Evolutionary conservation across 2,329 filamentous ascomycete species (phyloP).

Genomic region (Capronia americana): DNA sequence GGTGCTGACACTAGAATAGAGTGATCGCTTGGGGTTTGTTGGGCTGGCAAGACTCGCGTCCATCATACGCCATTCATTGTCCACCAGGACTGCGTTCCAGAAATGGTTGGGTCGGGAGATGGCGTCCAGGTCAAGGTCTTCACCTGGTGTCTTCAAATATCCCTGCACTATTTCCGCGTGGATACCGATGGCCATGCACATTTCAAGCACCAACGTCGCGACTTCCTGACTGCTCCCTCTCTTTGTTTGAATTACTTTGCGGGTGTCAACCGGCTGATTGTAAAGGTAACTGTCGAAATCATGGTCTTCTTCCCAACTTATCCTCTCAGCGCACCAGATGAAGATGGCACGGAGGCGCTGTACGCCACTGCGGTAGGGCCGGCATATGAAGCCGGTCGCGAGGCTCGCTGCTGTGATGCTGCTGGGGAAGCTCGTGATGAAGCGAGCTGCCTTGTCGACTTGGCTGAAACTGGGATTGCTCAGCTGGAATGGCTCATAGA

Average conservation of each 20-base stretch:
- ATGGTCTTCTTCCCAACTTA: slow-evolving; percentile 93
- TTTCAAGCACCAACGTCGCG: slow-evolving; percentile 83
- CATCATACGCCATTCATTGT: slow-evolving; percentile 95
- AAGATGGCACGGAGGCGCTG: slow-evolving; percentile 94
- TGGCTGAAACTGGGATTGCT: slow-evolving; percentile 83
- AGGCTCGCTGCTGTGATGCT: slow-evolving; percentile 81
- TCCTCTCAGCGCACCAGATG: slow-evolving; percentile 94
- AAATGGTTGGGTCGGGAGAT: slow-evolving; percentile 92
- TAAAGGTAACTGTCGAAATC: slow-evolving; percentile 64
- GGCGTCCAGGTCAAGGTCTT: slow-evolving; percentile 77
- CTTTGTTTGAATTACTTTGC: slow-evolving; percentile 81
- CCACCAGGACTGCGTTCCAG: slow-evolving; percentile 94
- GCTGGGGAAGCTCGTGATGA: slow-evolving; percentile 81
- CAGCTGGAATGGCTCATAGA: slow-evolving; percentile 67
- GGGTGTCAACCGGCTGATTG: slow-evolving; percentile 67
- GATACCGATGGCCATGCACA: slow-evolving; percentile 89
- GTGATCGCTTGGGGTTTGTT: slow-evolving; percentile 78
- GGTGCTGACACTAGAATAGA: slow-evolving; percentile 75
- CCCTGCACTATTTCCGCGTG: slow-evolving; percentile 86
- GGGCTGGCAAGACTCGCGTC: slow-evolving; percentile 92
- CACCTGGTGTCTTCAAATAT: slow-evolving; percentile 89
- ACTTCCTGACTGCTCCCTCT: slow-evolving; percentile 89
- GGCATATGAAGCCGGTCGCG: slow-evolving; percentile 89
- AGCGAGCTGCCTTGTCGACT: slow-evolving; percentile 95
- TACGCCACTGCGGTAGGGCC: slow-evolving; percentile 91